Evolutionary conservation across 805 yeast genomes (phyloP).

Genomic region (Nakazawaea wyomingensis): DNA sequence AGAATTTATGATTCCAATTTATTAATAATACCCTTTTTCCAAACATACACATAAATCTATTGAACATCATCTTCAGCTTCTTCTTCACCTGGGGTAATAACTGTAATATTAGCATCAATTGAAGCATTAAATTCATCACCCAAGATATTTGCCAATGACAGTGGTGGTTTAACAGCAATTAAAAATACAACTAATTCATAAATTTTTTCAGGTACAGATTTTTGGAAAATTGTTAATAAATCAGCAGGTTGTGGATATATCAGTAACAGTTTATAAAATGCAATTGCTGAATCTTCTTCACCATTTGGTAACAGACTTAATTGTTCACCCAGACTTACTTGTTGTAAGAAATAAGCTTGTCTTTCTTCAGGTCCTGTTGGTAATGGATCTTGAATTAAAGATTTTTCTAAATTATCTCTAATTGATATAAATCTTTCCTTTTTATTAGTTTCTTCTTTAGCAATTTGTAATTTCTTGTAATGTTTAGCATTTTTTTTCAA

Average conservation of each 20-base stretch:
- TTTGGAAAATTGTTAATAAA: conserved; percentile 83
- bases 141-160: conserved; percentile 64
- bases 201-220: conserved; percentile 75
- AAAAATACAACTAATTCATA: conserved; percentile 81
- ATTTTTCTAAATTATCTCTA: conserved; percentile 55
- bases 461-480: conserved; percentile 53
- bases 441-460: conserved; percentile 50
- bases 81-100: conserved; percentile 3
- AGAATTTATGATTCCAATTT: too few relatives aligned
- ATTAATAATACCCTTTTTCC: too few relatives aligned
- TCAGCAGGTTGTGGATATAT: conserved; percentile 95
- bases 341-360: conserved; percentile 76
- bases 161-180: conserved; percentile 89
- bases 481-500: conserved; percentile 60
- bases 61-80: conserved; percentile 6
- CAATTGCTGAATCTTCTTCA: conserved; percentile 79
- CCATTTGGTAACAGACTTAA: conserved; percentile 59
- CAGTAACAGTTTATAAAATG: conserved; percentile 88
- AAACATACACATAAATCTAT: background rate
- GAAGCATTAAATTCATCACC: conserved; percentile 34
- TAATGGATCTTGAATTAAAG: conserved; percentile 67
- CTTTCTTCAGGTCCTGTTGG: conserved; percentile 58
- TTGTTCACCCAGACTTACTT: conserved; percentile 83
- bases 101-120: conserved; percentile 9
- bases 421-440: conserved; percentile 56